A percentile compares a stretch with the other conserved stretches of the same genome.
Evolutionary conservation across 78 protist genomes (phyloP).

Genomic region (slime mould (Dictyostelium discoideum)): DNA sequence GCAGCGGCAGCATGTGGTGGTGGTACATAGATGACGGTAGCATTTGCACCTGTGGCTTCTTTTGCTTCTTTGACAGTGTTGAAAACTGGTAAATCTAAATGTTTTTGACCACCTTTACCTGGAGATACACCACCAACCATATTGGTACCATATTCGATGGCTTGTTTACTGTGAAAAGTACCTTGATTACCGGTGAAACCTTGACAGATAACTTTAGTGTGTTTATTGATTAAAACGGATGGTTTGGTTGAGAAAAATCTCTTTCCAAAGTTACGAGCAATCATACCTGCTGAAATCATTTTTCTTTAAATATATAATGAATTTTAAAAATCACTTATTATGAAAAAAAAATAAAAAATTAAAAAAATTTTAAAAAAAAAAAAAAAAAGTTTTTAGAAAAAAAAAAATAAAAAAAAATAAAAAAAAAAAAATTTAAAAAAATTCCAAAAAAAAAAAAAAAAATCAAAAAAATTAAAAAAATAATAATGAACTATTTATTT

Average conservation of each 20-base stretch:
- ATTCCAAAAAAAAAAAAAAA: too few relatives aligned
- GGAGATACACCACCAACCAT: slow-evolving; percentile 99
- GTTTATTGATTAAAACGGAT: slow-evolving; percentile 85
- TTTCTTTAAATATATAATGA: not conserved
- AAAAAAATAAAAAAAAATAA: not conserved
- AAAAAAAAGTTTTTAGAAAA: not conserved
- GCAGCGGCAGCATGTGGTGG: slow-evolving; percentile 94
- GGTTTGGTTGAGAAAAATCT: slow-evolving; percentile 57
- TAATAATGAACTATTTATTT: too few relatives aligned
- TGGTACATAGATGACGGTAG: slow-evolving; percentile 97
- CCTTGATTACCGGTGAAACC: slow-evolving; percentile 99
- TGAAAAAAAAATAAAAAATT: not conserved
- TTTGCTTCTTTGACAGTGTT: slow-evolving; percentile 93
- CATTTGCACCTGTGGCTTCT: slow-evolving; percentile 92
- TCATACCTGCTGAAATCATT: not conserved
- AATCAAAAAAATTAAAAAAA: not conserved
- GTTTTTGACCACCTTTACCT: slow-evolving; percentile 94
- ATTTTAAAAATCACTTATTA: not conserved
- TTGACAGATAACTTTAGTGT: slow-evolving; percentile 99
- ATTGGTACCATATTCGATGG: slow-evolving; percentile 98
- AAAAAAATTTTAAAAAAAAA: not conserved
- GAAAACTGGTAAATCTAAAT: slow-evolving; percentile 97
- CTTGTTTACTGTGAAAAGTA: slow-evolving; percentile 96
- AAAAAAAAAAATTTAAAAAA: not conserved
- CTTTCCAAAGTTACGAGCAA: not conserved